phyloP scores from a whole-genome alignment of 2,329 filamentous ascomycete genomes.

The Chrysoporthe deuterocubensis region DNA sequence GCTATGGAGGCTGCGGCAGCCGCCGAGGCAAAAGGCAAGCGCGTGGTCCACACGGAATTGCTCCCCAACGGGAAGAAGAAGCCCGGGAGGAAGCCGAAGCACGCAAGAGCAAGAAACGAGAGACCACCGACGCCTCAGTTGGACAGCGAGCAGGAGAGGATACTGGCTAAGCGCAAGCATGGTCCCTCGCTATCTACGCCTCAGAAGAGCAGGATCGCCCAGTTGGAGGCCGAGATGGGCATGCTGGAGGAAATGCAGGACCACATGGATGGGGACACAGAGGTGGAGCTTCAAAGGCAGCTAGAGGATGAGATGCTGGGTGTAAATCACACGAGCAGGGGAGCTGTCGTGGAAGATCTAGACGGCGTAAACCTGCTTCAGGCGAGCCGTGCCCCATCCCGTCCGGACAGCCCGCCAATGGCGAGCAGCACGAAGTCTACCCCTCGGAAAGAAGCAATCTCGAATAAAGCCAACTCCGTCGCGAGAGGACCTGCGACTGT shows the following conservation, averaged over 20 bases:
- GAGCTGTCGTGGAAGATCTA: constrained; percentile 10
- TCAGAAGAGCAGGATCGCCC: constrained; percentile 38
- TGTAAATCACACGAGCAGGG: constrained; percentile 14
- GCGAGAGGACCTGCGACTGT: neutral
- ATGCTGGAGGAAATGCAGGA: constrained; percentile 10
- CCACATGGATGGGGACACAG: constrained; percentile 33
- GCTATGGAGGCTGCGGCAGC: constrained; percentile 12
- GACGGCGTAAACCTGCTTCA: constrained; percentile 19
- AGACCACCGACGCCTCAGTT: constrained; percentile 20
- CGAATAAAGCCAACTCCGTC: neutral
- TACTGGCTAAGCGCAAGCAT: constrained; percentile 35
- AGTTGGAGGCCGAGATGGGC: constrained; percentile 33
- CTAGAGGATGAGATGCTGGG: constrained; percentile 30
- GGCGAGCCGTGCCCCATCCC: neutral
- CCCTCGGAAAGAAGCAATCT: neutral
- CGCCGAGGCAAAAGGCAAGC: neutral
- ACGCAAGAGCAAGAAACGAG: constrained; percentile 2
- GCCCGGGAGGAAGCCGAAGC: constrained; percentile 26
- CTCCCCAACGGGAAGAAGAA: constrained; percentile 20
- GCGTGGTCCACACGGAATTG: neutral
- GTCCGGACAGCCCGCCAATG: constrained; percentile 21
- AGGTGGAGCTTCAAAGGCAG: constrained; percentile 36
- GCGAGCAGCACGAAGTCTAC: constrained; percentile 26
- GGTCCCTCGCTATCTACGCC: constrained; percentile 47
- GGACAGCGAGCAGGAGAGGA: constrained; percentile 34